phyloP scores from a whole-genome alignment of 225 moss, liverwort and hornwort genomes.

The Antitrichia curtipendula region DNA sequence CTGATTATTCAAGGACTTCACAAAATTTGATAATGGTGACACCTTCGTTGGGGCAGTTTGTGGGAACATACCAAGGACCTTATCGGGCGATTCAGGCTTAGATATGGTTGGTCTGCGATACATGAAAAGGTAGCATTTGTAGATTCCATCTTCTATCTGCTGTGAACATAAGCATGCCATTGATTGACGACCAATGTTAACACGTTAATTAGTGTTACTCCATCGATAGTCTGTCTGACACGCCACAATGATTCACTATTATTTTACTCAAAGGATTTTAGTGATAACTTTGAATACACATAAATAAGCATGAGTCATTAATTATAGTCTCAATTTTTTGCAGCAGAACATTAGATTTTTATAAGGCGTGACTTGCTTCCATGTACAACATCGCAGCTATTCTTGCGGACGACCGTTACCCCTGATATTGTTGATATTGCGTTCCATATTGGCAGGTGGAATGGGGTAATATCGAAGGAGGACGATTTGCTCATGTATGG shows the following conservation, averaged over 20 bases:
- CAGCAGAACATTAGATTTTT: background rate
- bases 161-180: background rate
- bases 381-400: background rate
- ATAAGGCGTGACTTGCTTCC: background rate
- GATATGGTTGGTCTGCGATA: slow-evolving; percentile 55
- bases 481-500: slow-evolving; percentile 79
- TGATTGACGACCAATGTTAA: background rate
- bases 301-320: background rate
- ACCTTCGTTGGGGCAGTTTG: slow-evolving; percentile 19
- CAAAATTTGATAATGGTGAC: background rate
- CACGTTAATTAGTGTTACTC: background rate
- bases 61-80: slow-evolving; percentile 57
- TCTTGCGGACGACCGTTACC: background rate
- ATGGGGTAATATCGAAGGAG: slow-evolving; percentile 37
- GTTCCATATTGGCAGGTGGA: slow-evolving; percentile 25
- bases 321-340: background rate
- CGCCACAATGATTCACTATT: background rate
- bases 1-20: background rate
- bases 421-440: background rate
- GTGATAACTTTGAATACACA: background rate
- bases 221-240: background rate
- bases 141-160: background rate
- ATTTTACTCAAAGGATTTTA: background rate
- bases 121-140: slow-evolving; percentile 24
- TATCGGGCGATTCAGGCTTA: slow-evolving; percentile 51